A percentile compares a stretch with the other conserved stretches of the same genome.
Conservation (phyloP, 176 grass and related monocot species). For the Typha latifolia region DNA sequence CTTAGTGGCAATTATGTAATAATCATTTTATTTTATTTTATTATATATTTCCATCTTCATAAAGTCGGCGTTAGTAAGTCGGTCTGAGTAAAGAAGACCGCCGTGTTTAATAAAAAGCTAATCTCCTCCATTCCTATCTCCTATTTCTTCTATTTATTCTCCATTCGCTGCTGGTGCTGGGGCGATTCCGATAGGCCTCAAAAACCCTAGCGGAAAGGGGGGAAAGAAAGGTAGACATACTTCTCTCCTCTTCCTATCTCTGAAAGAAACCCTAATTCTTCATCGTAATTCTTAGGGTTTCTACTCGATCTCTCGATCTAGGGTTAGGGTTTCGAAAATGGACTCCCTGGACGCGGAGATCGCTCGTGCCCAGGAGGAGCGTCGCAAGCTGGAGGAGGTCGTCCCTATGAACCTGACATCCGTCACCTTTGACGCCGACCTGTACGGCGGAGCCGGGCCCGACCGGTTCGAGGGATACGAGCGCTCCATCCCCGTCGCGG, state of each 20-base stretch:
- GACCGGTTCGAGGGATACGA: constrained; percentile 85
- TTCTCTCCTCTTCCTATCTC: not conserved
- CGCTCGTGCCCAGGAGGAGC: constrained; percentile 73
- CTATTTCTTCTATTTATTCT: too few species aligned
- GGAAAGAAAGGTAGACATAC: not conserved
- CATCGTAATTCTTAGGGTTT: not conserved
- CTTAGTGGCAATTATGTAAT: too few species aligned
- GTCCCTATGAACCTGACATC: constrained; percentile 45
- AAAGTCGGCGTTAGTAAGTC: too few species aligned
- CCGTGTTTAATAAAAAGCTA: too few species aligned
- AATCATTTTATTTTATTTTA: too few species aligned
- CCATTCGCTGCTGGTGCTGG: too few species aligned
- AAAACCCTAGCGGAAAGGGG: not conserved
- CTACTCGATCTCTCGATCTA: not conserved
- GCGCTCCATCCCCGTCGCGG: constrained; percentile 76
- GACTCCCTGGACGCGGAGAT: constrained; percentile 75
- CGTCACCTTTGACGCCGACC: constrained; percentile 86
- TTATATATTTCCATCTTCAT: too few species aligned
- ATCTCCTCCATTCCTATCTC: too few species aligned
- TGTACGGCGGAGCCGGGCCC: constrained; percentile 65
- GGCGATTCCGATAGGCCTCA: not conserved
- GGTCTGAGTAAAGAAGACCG: too few species aligned
- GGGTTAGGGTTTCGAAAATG: constrained; percentile 29
- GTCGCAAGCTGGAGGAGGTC: constrained; percentile 69
- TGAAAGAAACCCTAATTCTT: not conserved